phyloP scores from a whole-genome alignment of 805 yeast genomes.

The Metschnikowia gruessii region DNA sequence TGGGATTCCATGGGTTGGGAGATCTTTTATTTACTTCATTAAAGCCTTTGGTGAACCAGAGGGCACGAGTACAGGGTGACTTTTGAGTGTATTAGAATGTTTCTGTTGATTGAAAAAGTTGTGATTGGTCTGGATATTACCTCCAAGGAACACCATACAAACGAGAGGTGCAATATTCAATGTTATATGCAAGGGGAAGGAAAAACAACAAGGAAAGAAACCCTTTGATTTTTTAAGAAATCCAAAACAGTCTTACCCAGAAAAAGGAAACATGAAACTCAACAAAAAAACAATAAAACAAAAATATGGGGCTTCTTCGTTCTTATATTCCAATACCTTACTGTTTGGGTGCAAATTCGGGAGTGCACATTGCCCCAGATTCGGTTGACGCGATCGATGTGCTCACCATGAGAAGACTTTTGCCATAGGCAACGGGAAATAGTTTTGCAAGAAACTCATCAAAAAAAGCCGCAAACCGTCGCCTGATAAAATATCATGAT shows the following conservation, averaged over 20 bases:
- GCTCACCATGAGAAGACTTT: neutral
- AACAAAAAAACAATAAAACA: too few species aligned
- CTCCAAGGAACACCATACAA: too few species aligned
- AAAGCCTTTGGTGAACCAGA: slow-evolving; percentile 38
- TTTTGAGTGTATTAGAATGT: neutral
- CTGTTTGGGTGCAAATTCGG: slow-evolving; percentile 2
- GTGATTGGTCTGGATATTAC: too few species aligned
- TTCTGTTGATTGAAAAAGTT: too few species aligned
- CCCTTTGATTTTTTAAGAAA: too few species aligned
- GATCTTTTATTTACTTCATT: slow-evolving; percentile 52
- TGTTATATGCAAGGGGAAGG: too few species aligned
- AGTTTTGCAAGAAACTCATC: neutral
- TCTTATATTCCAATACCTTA: too few species aligned
- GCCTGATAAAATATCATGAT: neutral
- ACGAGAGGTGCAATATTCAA: too few species aligned
- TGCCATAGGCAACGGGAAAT: neutral
- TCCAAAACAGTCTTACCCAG: too few species aligned
- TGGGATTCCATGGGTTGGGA: slow-evolving; percentile 49
- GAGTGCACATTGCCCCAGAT: neutral
- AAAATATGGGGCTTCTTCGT: too few species aligned
- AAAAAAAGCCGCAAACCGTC: neutral
- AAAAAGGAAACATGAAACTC: too few species aligned
- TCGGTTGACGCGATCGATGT: neutral
- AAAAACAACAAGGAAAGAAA: too few species aligned
- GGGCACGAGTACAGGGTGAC: neutral